These are phyloP conservation scores for Botrytis cinerea DNA, from an alignment of 2,329 filamentous ascomycete genomes.

Conservation along the genomic window DNA sequence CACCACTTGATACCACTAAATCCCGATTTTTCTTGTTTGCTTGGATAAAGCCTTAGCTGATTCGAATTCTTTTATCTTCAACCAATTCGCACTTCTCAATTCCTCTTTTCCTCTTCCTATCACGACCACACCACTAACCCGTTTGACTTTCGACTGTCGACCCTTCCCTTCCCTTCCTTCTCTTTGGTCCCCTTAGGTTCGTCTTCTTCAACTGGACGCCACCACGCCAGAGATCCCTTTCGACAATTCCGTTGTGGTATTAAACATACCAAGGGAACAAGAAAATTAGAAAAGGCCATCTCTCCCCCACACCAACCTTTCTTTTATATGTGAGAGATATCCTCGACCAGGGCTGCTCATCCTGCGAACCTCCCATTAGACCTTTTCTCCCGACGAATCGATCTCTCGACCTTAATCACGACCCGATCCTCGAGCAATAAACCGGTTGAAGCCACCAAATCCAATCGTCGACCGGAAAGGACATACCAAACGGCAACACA, in stretches of 20 bases:
- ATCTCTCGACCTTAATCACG: slow-evolving; percentile 13
- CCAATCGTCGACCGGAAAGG: background rate
- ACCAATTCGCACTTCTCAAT: background rate
- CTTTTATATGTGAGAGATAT: slow-evolving; percentile 12
- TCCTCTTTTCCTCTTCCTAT: background rate
- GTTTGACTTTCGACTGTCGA: slow-evolving; percentile 4
- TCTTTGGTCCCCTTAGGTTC: background rate
- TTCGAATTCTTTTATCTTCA: slow-evolving; percentile 24
- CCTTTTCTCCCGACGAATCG: background rate
- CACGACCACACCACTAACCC: slow-evolving; percentile 2
- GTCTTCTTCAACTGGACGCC: slow-evolving; percentile 14
- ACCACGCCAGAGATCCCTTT: background rate
- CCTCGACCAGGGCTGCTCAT: slow-evolving; percentile 17
- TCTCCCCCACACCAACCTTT: slow-evolving; percentile 3
- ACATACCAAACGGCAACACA: slow-evolving; percentile 2
- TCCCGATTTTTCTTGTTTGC: slow-evolving; percentile 16
- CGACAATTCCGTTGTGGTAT: background rate
- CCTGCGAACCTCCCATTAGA: slow-evolving; percentile 1
- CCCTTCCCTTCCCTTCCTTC: background rate
- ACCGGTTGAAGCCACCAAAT: slow-evolving; percentile 1
- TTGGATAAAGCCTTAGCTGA: slow-evolving; percentile 18
- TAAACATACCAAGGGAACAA: background rate
- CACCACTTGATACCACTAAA: slow-evolving; percentile 21
- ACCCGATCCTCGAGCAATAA: slow-evolving; percentile 2
- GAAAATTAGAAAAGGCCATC: slow-evolving; percentile 4